Percentiles rank a stretch among this genome's conserved stretches.
phyloP scores from a whole-genome alignment of 108 stramenopile genomes.

The Nitzschia putrida region DNA sequence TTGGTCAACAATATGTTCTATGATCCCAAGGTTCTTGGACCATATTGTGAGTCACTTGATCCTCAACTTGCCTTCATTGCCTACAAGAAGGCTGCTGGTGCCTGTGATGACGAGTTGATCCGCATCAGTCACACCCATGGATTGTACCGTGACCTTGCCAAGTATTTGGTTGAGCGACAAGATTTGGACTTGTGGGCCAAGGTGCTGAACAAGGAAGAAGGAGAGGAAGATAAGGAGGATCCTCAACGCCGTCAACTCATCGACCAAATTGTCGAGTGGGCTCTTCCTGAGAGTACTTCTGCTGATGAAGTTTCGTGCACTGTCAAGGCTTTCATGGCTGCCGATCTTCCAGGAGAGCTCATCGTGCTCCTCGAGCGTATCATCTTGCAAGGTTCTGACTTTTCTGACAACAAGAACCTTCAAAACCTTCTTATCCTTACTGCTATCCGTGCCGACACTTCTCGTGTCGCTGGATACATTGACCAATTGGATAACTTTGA shows the following conservation, averaged over 20 bases:
- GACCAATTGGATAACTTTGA: slow-evolving; percentile 99
- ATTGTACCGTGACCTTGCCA: slow-evolving; percentile 97
- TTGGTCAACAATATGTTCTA: slow-evolving; percentile 99
- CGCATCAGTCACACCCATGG: slow-evolving; percentile 94
- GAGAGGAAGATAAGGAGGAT: slow-evolving; percentile 62
- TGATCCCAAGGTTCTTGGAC: slow-evolving; percentile 97
- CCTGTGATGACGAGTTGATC: slow-evolving; percentile 98
- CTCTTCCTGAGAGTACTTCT: slow-evolving; percentile 97
- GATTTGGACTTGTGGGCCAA: slow-evolving; percentile 98
- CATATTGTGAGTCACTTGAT: slow-evolving; percentile 99
- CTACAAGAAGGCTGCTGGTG: slow-evolving; percentile 98
- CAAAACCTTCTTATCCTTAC: slow-evolving; percentile 99
- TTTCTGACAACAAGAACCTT: slow-evolving; percentile 98
- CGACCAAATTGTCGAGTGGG: slow-evolving; percentile 99
- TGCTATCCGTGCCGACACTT: slow-evolving; percentile 95
- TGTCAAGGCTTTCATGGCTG: slow-evolving; percentile 99
- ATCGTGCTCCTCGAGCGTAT: slow-evolving; percentile 98
- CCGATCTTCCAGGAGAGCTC: slow-evolving; percentile 97
- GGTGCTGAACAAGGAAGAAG: slow-evolving; percentile 88
- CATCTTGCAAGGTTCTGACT: slow-evolving; percentile 98
- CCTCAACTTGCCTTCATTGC: slow-evolving; percentile 98
- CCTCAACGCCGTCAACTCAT: slow-evolving; percentile 92
- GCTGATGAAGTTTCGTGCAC: slow-evolving; percentile 99
- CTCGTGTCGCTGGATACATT: slow-evolving; percentile 97
- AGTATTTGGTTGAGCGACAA: slow-evolving; percentile 98